phyloP scores from a whole-genome alignment of 2,329 filamentous ascomycete species.

The Fusarium irregulare region DNA sequence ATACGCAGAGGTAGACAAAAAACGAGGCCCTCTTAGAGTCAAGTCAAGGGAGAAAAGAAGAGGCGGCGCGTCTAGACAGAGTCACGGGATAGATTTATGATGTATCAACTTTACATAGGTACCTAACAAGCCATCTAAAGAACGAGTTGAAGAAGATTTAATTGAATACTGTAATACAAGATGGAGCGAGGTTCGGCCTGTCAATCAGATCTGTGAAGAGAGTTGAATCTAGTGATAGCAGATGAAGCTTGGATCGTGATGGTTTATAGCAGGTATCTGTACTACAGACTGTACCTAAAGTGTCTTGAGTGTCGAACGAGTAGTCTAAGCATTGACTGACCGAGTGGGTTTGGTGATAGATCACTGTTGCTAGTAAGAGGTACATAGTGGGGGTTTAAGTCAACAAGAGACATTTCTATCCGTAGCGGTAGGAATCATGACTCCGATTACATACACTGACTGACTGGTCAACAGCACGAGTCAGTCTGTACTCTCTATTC shows the following conservation, averaged over 20 bases:
- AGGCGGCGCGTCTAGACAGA: constrained; percentile 23
- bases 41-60: constrained; percentile 4
- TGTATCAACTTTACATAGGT: constrained; percentile 31
- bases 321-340: not conserved
- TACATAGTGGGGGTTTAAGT: not conserved
- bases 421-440: not conserved
- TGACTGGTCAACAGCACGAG: not conserved
- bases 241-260: not conserved
- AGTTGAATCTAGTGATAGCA: not conserved
- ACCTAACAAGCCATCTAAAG: not conserved
- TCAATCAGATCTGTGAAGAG: not conserved
- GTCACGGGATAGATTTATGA: constrained; percentile 31
- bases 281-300: not conserved
- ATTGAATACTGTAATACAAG: not conserved
- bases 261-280: not conserved
- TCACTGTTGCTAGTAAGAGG: not conserved
- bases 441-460: not conserved
- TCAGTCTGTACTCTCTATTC: not conserved
- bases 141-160: not conserved
- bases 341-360: constrained; percentile 13
- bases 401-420: constrained; percentile 12
- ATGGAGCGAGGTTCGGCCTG: not conserved
- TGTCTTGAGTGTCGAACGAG: not conserved
- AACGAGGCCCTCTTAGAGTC: not conserved
- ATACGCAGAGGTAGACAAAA: constrained; percentile 2